Evolutionary conservation across 75 land plant genomes (phyloP), one percentile per base, ranked within the genome.

Genomic region (Sequoiadendron giganteum): DNA sequence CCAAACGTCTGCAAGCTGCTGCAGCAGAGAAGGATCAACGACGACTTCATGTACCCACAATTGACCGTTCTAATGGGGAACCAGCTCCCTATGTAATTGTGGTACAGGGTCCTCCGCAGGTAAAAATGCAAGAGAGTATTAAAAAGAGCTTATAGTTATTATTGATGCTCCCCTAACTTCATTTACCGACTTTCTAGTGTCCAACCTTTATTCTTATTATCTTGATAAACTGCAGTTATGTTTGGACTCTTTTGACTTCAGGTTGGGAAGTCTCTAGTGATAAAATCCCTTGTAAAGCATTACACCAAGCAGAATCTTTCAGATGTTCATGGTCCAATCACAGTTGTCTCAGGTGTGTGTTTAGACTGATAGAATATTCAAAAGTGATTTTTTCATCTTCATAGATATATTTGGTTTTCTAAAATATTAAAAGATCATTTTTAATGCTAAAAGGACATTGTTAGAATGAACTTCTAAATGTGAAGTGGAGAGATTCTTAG

Each of bases 21-120:
- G 88, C 99, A 32, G 91, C 95, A 11, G 99, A 98, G 92, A 96
- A 92, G 82, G 99, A 98, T 86, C 99, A 98, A 85, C 94, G 95
- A 7, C 92, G 93, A 87, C 97, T 98, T 49, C 99, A 98, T 91
- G 88, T 97, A 6, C 99, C 99, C 1, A 87, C 90, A 1, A 88
- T 97, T 49, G 99, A 98, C 81, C 91, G 99, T 3, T 61, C 94
- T 18, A 93, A 91, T 76, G 99, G 99, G 30, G 99, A 98, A 89
- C 96, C 96, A 34, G 91, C 99, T 73, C 99, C 99, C 0, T 98
- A 75, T 88, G 97, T 98, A 39, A 93, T 98, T 89, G 93, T 98
- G 3, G 99, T 98, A 30, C 99, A 98, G 40, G 99, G 99, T n/a
- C 99, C 99, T 48, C 99, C 99, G 5, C 90, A 95, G 97, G 99